A percentile compares a stretch with the other conserved stretches of the same genome.
These are phyloP conservation scores for Elasticomyces elasticus DNA, from an alignment of 495 filamentous ascomycete species.

Conservation along the genomic window DNA sequence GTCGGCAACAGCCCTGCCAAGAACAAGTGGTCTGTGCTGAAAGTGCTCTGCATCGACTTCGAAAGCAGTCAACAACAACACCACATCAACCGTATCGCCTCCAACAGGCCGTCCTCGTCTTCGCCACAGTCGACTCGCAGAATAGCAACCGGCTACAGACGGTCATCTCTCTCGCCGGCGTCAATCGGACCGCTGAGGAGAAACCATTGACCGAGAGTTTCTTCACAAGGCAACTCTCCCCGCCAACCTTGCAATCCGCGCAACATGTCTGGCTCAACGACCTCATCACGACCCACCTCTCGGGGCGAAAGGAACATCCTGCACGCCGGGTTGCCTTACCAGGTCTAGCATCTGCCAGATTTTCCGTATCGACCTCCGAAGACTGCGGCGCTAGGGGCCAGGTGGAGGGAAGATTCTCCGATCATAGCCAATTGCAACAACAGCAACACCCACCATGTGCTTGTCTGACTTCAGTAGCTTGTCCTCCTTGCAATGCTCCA, in stretches of 20 bases:
- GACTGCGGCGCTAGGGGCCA: background rate
- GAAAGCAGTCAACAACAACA: too few species aligned
- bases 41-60: too few species aligned
- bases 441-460: too few species aligned
- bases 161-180: background rate
- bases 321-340: background rate
- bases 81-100: background rate
- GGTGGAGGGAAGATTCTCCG: background rate
- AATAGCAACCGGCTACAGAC: too few species aligned
- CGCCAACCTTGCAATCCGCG: background rate
- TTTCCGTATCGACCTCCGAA: background rate
- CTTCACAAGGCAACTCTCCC: background rate
- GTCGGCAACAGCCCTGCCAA: too few species aligned
- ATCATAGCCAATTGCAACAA: background rate
- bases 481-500: background rate
- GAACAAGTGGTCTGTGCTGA: too few species aligned
- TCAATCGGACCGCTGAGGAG: background rate
- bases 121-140: too few species aligned
- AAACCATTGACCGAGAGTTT: background rate
- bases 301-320: background rate
- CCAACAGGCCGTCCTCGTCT: too few species aligned
- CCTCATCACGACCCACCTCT: background rate
- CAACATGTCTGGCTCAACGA: background rate
- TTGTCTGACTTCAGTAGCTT: background rate
- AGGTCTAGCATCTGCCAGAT: conserved; percentile 1